phyloP scores from a whole-genome alignment of 2,329 filamentous ascomycete species.

The Elsinoe fawcettii region DNA sequence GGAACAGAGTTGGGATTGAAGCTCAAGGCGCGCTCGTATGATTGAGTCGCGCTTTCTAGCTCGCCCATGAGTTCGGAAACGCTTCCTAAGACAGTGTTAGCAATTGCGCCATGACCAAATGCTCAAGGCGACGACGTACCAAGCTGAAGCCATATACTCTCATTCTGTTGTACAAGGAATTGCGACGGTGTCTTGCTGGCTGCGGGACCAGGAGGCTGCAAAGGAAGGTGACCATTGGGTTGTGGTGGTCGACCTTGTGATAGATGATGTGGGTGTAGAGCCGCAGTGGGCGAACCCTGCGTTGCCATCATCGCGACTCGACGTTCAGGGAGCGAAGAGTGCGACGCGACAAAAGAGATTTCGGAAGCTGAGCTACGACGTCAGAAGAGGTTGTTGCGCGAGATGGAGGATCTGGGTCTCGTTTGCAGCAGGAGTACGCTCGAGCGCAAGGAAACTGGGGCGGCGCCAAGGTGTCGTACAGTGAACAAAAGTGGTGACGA shows the following conservation, averaged over 20 bases:
- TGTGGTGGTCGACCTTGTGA: constrained; percentile 55
- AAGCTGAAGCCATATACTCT: constrained; percentile 84
- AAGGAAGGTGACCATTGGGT: constrained; percentile 41
- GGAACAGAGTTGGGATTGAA: constrained; percentile 83
- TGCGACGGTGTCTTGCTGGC: constrained; percentile 58
- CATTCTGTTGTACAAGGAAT: constrained; percentile 70
- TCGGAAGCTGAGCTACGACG: background rate
- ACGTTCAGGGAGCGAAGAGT: constrained; percentile 4
- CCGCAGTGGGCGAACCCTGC: constrained; percentile 71
- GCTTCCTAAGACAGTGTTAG: constrained; percentile 51
- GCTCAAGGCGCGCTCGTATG: constrained; percentile 82
- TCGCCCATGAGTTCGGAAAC: constrained; percentile 83
- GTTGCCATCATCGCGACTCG: constrained; percentile 24
- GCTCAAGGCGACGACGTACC: constrained; percentile 52
- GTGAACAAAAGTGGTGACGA: background rate
- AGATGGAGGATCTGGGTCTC: constrained; percentile 4
- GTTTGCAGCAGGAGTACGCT: constrained; percentile 2
- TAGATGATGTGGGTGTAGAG: constrained; percentile 59
- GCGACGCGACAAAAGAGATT: background rate
- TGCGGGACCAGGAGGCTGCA: constrained; percentile 42
- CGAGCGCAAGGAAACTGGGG: background rate
- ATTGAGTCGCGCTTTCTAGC: constrained; percentile 77
- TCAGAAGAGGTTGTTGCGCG: background rate
- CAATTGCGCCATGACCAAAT: background rate
- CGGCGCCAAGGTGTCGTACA: constrained; percentile 1